Evolutionary conservation across 2,329 filamentous ascomycete genomes (phyloP), one percentile per base, ranked within the genome.

Genomic region (Diaporthe amygdali): DNA sequence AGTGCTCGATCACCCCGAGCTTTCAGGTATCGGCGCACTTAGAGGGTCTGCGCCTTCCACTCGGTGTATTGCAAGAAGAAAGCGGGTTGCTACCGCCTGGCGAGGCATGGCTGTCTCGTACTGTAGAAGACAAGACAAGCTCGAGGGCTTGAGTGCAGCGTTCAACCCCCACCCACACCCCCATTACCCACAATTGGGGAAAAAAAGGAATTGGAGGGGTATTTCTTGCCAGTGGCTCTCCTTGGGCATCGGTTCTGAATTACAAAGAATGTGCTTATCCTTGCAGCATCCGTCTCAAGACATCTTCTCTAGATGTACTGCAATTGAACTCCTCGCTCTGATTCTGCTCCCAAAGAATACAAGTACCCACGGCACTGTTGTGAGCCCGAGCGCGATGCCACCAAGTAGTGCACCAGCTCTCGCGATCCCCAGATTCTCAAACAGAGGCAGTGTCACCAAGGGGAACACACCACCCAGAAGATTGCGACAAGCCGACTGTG

Each of bases 401-500:
- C 95, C 95, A 8, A 98, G 82, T 55, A 97, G 78, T 73, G 90
- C 93, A 3, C 92, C 93, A 0, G 94, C 94, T 1, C 87, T 90
- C 8, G 88, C 88, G 76, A 92, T 91, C 0, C 93, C 93, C 51
- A 98, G 82, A 9, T 90, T 89, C 1, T 82, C 86, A 77, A 96
- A 97, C 86, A 98, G 88, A 61, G 90, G 85, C 2, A 85, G 84
- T 0, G 94, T 94, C 17, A 97, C 88, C 1, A 97, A 84, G 0
- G 95, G 95, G 74, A 98, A 97, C 0, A 91, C 82, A 2, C 94
- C 95, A 10, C 92, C 94, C 0, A 97, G 83, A 2, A 97, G 84
- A 78, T 97, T 98, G 14, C 95, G 89, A 76, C 94, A 96, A 79
- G 94, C 97, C 20, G 90, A 93, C 83, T 97, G 94, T 0, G 95